phyloP scores from a whole-genome alignment of 441 rosid species.

The Pelargonium cotyledonis region DNA sequence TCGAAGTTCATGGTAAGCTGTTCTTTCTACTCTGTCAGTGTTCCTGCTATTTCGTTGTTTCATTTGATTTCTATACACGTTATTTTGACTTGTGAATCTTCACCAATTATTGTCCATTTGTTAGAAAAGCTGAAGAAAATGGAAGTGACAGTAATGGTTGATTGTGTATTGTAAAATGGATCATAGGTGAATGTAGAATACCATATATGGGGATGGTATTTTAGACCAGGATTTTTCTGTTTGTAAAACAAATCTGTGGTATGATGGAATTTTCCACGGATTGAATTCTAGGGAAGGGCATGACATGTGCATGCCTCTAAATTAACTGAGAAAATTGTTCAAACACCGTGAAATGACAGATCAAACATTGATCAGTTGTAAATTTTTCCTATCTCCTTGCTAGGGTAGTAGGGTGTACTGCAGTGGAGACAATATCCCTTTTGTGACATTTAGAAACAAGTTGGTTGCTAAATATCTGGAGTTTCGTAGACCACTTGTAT shows the following conservation, averaged over 20 bases:
- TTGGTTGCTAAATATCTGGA: background rate
- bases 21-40: conserved; percentile 6
- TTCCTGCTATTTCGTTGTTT: background rate
- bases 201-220: background rate
- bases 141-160: background rate
- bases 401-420: background rate
- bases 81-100: background rate
- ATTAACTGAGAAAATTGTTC: background rate
- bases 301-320: background rate
- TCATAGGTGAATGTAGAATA: background rate
- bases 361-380: background rate
- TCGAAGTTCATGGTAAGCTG: conserved; percentile 62
- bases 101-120: background rate
- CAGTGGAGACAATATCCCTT: background rate
- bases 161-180: background rate
- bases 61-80: background rate
- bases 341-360: background rate
- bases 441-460: background rate
- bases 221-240: background rate
- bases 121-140: background rate
- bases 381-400: background rate
- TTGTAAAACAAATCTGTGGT: background rate
- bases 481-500: background rate
- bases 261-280: background rate
- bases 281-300: background rate